phyloP scores from a whole-genome alignment of 495 filamentous ascomycete species.

The Rhizodiscina lignyota region DNA sequence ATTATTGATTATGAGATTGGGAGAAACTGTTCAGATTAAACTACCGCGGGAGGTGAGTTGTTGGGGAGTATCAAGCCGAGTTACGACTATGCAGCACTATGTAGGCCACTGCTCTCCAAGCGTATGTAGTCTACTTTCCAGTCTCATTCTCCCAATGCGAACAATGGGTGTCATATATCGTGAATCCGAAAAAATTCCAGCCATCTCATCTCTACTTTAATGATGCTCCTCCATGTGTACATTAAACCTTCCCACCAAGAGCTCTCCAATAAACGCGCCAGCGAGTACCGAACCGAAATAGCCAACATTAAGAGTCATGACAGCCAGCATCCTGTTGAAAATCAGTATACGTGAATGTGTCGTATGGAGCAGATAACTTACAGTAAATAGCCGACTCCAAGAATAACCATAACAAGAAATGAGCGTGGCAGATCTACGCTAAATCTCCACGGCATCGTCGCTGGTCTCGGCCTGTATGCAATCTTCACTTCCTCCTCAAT shows the following conservation, averaged over 20 bases:
- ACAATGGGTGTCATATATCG: too few species aligned
- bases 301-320: constrained; percentile 96
- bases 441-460: constrained; percentile 54
- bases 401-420: constrained; percentile 44
- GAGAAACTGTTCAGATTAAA: too few species aligned
- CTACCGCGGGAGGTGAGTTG: too few species aligned
- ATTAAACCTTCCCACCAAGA: constrained; percentile 56
- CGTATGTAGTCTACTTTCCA: too few species aligned
- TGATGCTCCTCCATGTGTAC: constrained; percentile 7
- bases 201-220: too few species aligned
- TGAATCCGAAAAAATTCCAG: too few species aligned
- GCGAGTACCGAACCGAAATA: constrained; percentile 80
- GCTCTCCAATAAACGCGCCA: constrained; percentile 70
- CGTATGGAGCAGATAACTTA: constrained; percentile 30
- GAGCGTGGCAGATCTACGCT: constrained; percentile 65
- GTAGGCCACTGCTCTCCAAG: too few species aligned
- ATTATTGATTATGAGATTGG: too few species aligned
- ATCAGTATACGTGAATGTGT: background rate
- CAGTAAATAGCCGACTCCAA: constrained; percentile 76
- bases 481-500: constrained; percentile 60
- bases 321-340: constrained; percentile 71
- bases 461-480: constrained; percentile 33
- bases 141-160: too few species aligned
- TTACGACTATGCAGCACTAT: too few species aligned
- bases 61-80: too few species aligned